phyloP scores from a whole-genome alignment of 306 rosid genomes.

The Senna tora region DNA sequence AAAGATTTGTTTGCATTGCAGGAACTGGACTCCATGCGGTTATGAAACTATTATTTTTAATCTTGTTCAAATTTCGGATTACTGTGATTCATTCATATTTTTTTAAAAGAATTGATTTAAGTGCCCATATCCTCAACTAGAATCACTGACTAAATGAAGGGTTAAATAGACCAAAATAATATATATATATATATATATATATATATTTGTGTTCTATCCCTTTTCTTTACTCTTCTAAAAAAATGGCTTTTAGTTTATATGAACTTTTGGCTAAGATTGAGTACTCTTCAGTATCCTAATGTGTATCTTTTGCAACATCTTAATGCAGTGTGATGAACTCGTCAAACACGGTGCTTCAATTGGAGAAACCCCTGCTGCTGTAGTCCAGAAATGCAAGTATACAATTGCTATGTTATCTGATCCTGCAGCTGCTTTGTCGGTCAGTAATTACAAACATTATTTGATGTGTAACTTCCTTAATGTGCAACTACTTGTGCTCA shows the following conservation, averaged over 20 bases:
- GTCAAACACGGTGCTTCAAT: conserved; percentile 72
- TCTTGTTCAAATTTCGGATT: background rate
- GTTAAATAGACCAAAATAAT: no score
- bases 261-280: background rate
- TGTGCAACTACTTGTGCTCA: conserved; percentile 18
- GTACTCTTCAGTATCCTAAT: background rate
- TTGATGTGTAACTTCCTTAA: background rate
- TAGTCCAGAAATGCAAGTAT: conserved; percentile 73
- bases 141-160: background rate
- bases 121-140: background rate
- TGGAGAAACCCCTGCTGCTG: conserved; percentile 79
- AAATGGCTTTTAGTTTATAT: background rate
- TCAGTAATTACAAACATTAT: conserved; percentile 37
- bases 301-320: conserved; percentile 28
- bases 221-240: background rate
- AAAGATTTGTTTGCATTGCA: background rate
- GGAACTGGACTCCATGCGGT: background rate
- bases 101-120: background rate
- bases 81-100: background rate
- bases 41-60: background rate
- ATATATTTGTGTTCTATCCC: background rate
- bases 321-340: conserved; percentile 68
- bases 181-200: background rate
- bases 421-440: conserved; percentile 80
- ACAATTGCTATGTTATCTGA: conserved; percentile 83